Percentiles rank a stretch among this genome's conserved stretches.
Evolutionary conservation across 805 yeast species (phyloP).

Genomic region (Schwanniomyces sp.): DNA sequence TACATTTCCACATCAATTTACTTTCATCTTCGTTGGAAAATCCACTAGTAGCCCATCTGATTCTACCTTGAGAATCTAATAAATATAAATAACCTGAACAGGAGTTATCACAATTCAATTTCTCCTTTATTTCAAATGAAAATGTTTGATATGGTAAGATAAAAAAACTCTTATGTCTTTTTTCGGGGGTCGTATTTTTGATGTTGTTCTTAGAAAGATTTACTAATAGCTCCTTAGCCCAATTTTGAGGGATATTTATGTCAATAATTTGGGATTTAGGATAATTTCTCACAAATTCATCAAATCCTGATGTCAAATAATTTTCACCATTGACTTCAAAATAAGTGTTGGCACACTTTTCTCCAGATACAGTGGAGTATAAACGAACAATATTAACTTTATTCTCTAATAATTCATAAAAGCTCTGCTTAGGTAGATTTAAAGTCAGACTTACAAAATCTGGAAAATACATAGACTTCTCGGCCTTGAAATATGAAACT

Average conservation of each 20-base stretch:
- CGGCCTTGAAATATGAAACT: constrained; percentile 68
- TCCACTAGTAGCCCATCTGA: constrained; percentile 94
- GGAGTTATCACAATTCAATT: constrained; percentile 65
- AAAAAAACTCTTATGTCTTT: constrained; percentile 59
- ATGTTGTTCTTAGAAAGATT: constrained; percentile 46
- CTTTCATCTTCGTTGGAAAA: constrained; percentile 68
- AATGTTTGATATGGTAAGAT: constrained; percentile 62
- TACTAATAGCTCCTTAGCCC: constrained; percentile 63
- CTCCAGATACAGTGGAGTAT: constrained; percentile 70
- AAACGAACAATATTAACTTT: constrained; percentile 65
- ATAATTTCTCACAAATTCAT: constrained; percentile 35
- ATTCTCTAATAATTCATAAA: constrained; percentile 40
- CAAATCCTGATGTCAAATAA: constrained; percentile 38
- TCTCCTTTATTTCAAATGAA: constrained; percentile 54
- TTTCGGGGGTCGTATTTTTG: constrained; percentile 42
- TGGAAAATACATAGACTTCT: constrained; percentile 79
- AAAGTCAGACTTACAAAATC: constrained; percentile 64
- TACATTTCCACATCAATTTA: constrained; percentile 62
- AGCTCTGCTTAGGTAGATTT: constrained; percentile 31
- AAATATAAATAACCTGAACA: constrained; percentile 83
- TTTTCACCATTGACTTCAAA: constrained; percentile 47
- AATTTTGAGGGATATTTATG: constrained; percentile 71
- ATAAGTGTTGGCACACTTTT: constrained; percentile 60
- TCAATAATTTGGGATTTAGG: constrained; percentile 74
- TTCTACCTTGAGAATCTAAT: constrained; percentile 68